Evolutionary conservation across 331 rosid species (phyloP).

Genomic region (Rosa hybrid): DNA sequence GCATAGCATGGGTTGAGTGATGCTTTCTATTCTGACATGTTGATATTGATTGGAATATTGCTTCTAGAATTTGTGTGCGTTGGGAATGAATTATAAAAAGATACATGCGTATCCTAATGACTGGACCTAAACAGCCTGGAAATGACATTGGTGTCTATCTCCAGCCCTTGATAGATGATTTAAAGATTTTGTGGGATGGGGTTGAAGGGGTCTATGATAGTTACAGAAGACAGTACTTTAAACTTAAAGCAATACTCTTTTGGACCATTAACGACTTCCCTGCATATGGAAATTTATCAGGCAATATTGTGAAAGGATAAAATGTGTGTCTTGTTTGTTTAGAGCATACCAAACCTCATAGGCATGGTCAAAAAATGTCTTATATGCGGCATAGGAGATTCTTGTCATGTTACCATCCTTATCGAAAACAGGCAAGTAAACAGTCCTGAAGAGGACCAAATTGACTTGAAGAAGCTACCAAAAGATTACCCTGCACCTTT

Average conservation of each 20-base stretch:
- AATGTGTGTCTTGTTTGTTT: background rate
- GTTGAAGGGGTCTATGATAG: background rate
- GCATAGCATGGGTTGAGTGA: background rate
- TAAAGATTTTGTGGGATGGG: background rate
- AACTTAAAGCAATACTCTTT: background rate
- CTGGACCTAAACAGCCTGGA: too few relatives aligned
- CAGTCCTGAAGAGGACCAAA: too few relatives aligned
- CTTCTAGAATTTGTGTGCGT: background rate
- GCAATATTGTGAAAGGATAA: background rate
- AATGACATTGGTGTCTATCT: too few relatives aligned
- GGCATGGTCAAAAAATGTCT: background rate
- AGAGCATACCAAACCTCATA: background rate
- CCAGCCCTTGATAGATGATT: background rate
- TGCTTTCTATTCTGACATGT: background rate
- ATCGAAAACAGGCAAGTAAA: too few relatives aligned
- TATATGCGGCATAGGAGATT: background rate
- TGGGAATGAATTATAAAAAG: background rate
- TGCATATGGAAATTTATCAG: background rate
- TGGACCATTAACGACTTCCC: conserved; percentile 11
- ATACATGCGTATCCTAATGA: too few relatives aligned
- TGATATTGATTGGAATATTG: background rate
- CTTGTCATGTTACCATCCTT: background rate
- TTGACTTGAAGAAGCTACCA: too few relatives aligned
- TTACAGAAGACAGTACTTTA: background rate
- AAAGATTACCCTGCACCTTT: too few relatives aligned